Percentiles rank a stretch among this genome's conserved stretches.
Conservation (phyloP, 1,284 basidiomycete species). For the Irpex sp. region DNA sequence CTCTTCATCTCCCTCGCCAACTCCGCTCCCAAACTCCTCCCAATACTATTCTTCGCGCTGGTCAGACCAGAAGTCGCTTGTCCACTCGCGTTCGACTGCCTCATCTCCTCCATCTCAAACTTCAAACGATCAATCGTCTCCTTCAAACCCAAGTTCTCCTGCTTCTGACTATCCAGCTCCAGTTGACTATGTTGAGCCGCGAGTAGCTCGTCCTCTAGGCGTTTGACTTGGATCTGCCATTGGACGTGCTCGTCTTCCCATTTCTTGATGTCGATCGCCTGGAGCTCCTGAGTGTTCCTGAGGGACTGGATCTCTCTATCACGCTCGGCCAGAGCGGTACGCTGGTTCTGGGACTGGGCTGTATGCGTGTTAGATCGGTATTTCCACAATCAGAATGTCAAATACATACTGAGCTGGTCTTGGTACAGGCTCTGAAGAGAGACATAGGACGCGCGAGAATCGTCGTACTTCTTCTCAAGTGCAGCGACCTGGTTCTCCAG, state of each 20-base stretch:
- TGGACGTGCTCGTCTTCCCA: slow-evolving; percentile 60
- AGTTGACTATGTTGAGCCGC: slow-evolving; percentile 67
- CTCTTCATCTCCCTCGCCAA: slow-evolving; percentile 57
- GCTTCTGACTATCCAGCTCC: slow-evolving; percentile 83
- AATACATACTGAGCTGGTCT: slow-evolving; percentile 70
- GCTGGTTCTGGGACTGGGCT: slow-evolving; percentile 77
- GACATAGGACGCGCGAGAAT: slow-evolving; percentile 63
- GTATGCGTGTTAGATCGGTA: slow-evolving; percentile 4
- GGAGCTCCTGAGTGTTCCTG: slow-evolving; percentile 53
- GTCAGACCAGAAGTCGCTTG: slow-evolving; percentile 31
- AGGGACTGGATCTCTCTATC: slow-evolving; percentile 69
- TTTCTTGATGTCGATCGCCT: slow-evolving; percentile 61
- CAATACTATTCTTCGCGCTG: slow-evolving; percentile 58
- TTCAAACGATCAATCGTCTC: slow-evolving; percentile 91
- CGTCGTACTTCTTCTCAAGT: slow-evolving; percentile 68
- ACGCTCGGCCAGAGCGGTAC: slow-evolving; percentile 66
- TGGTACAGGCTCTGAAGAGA: slow-evolving; percentile 81
- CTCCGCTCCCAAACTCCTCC: slow-evolving; percentile 81
- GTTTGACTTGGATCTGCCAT: slow-evolving; percentile 63
- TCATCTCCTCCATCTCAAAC: slow-evolving; percentile 87
- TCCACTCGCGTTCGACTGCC: slow-evolving; percentile 42
- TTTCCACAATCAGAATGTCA: neutral
- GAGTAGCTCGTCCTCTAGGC: slow-evolving; percentile 65
- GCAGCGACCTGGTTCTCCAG: slow-evolving; percentile 79
- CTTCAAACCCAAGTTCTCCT: slow-evolving; percentile 85